Conservation (phyloP, 768 basidiomycete species). For the Psilocybe subaeruginosa region DNA sequence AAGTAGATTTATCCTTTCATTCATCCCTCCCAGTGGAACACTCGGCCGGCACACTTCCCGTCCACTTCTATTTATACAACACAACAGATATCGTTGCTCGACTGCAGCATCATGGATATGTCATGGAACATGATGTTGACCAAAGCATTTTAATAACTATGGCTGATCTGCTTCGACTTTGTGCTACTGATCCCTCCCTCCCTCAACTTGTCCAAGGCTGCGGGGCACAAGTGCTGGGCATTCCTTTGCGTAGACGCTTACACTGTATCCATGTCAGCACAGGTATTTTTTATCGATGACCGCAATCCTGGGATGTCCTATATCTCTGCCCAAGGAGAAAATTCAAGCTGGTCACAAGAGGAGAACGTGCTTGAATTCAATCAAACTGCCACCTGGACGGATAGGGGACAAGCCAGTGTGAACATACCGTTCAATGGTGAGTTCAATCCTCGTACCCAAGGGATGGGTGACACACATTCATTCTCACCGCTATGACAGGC, state of each 20-base stretch:
- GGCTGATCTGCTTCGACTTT: not conserved
- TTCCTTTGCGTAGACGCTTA: not conserved
- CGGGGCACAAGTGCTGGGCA: too few species aligned
- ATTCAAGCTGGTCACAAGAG: not conserved
- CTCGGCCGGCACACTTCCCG: too few species aligned
- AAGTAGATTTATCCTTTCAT: too few species aligned
- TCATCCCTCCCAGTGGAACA: too few species aligned
- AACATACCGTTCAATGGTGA: not conserved
- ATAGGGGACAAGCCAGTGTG: not conserved
- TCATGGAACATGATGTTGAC: not conserved
- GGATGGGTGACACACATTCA: not conserved
- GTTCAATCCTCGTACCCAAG: not conserved
- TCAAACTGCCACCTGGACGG: not conserved
- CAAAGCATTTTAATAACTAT: not conserved
- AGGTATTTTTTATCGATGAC: not conserved
- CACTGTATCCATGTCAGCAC: not conserved
- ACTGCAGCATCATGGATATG: slow-evolving; percentile 1
- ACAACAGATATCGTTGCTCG: not conserved
- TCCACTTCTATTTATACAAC: not conserved
- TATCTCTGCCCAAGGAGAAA: not conserved
- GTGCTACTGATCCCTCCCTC: too few species aligned
- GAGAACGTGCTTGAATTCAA: not conserved
- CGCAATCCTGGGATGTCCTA: not conserved
- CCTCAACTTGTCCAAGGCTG: too few species aligned
- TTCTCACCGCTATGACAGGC: not conserved